phyloP scores from a whole-genome alignment of 768 basidiomycete genomes.

The Ephemerocybe angulata region DNA sequence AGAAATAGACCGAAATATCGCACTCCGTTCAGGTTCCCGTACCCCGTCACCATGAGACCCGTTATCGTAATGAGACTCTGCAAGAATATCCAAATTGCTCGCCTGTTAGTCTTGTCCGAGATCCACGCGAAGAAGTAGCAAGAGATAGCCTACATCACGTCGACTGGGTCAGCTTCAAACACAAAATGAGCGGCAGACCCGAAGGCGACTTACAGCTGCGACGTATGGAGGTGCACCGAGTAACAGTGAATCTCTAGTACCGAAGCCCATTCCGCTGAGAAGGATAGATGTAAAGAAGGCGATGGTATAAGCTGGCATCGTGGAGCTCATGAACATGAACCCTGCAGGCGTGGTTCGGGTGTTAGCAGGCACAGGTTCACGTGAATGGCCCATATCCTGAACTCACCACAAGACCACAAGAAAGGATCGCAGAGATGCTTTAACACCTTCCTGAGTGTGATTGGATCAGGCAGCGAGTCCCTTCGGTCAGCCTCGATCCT shows the following conservation, averaged over 20 bases:
- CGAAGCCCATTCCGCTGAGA: neutral
- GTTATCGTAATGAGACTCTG: constrained; percentile 29
- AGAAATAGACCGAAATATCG: constrained; percentile 36
- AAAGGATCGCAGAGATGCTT: constrained; percentile 43
- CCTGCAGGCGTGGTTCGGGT: constrained; percentile 18
- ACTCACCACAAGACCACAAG: constrained; percentile 42
- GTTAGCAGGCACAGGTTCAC: neutral
- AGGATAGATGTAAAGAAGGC: constrained; percentile 25
- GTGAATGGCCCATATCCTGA: neutral
- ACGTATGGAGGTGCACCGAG: constrained; percentile 48
- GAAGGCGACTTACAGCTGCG: constrained; percentile 44
- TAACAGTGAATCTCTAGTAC: neutral
- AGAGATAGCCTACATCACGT: constrained; percentile 31
- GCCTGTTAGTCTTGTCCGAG: constrained; percentile 32
- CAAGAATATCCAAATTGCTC: constrained; percentile 31
- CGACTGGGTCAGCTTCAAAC: constrained; percentile 29
- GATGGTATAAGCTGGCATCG: constrained; percentile 35
- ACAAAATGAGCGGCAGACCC: too few species aligned
- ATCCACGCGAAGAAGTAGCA: constrained; percentile 35
- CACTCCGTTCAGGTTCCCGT: constrained; percentile 23
- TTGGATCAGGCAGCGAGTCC: constrained; percentile 42
- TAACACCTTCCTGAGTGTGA: constrained; percentile 34
- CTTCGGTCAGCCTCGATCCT: constrained; percentile 48
- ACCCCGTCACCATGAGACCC: constrained; percentile 31
- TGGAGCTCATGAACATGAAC: constrained; percentile 36